Evolutionary conservation across 164 flowering plant genomes (phyloP).

Genomic region (Malania oleifera): DNA sequence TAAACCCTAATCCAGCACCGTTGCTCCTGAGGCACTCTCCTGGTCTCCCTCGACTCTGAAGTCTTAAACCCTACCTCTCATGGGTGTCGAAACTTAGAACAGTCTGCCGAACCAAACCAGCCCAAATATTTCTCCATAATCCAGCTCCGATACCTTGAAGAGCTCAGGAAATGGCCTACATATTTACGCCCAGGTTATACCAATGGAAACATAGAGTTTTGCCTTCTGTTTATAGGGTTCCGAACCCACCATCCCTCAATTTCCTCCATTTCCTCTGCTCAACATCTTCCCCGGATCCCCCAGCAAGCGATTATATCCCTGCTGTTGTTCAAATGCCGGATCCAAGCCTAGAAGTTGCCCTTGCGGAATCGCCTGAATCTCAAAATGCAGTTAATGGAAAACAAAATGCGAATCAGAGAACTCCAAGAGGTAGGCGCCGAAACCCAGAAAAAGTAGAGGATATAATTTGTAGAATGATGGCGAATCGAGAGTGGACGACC

Average conservation of each 20-base stretch:
- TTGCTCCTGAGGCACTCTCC: too few relatives aligned
- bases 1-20: too few relatives aligned
- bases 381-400: slow-evolving; percentile 7
- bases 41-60: too few relatives aligned
- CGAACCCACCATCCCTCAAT: slow-evolving; percentile 14
- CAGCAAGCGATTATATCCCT: background rate
- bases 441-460: slow-evolving; percentile 60
- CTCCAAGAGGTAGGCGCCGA: slow-evolving; percentile 39
- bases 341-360: background rate
- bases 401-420: background rate
- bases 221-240: slow-evolving; percentile 3
- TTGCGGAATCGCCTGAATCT: background rate
- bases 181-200: slow-evolving; percentile 14
- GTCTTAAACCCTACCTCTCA: too few relatives aligned
- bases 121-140: too few relatives aligned
- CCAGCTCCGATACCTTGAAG: background rate
- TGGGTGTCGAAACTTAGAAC: too few relatives aligned
- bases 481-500: slow-evolving; percentile 79
- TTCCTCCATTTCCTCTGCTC: slow-evolving; percentile 18
- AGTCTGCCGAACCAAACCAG: too few relatives aligned
- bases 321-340: background rate
- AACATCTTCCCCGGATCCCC: background rate
- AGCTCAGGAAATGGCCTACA: slow-evolving; percentile 13
- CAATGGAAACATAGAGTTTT: slow-evolving; percentile 8
- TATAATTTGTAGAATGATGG: slow-evolving; percentile 76